phyloP scores from a whole-genome alignment of 2,329 filamentous ascomycete species.

The Sporothrix brunneoviolacea region DNA sequence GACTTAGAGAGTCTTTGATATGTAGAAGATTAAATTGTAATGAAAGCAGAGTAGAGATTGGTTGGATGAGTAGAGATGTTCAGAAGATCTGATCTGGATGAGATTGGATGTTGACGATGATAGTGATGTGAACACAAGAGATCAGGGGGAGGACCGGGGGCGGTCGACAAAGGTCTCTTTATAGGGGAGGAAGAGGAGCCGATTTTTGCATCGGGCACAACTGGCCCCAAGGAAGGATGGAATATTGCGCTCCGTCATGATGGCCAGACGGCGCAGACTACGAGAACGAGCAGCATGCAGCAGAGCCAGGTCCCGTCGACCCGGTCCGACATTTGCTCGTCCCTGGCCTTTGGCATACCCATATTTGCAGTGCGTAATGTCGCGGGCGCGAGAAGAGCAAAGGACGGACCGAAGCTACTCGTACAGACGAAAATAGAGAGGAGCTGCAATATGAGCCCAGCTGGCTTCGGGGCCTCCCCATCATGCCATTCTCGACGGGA shows the following conservation, averaged over 20 bases:
- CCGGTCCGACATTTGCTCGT: slow-evolving; percentile 8
- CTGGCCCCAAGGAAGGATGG: not conserved
- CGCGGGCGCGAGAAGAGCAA: no score
- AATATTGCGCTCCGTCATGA: slow-evolving; percentile 3
- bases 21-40: no score
- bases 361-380: no score
- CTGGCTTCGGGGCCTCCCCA: not conserved
- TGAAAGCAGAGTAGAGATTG: not conserved
- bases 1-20: no score
- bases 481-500: slow-evolving; percentile 10
- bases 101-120: slow-evolving; percentile 3
- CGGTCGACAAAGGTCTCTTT: not conserved
- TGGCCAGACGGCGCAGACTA: not conserved
- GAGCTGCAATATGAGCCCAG: no score
- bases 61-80: not conserved
- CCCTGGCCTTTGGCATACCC: no score
- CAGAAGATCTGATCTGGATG: not conserved
- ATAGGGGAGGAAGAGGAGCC: not conserved
- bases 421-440: not conserved
- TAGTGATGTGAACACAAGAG: slow-evolving; percentile 2
- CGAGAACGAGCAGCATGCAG: not conserved
- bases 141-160: not conserved
- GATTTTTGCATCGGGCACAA: no score
- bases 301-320: not conserved
- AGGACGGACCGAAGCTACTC: no score